Conservation (phyloP, 257 asterid genomes). For the Solanum clarkiae region DNA sequence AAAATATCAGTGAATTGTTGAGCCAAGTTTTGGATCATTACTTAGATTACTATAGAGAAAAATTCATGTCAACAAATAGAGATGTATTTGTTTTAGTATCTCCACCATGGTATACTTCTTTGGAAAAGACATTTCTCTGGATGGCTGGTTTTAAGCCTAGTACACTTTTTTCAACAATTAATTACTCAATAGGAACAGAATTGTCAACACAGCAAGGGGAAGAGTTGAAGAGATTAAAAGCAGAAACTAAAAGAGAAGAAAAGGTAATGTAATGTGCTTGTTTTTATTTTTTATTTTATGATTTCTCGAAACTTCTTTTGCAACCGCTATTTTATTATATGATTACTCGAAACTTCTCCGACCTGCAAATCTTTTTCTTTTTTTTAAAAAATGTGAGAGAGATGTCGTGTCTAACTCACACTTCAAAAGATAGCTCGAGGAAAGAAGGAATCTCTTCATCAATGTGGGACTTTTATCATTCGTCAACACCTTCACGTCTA, state of each 20-base stretch:
- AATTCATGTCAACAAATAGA: background rate
- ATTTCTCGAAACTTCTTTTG: no score
- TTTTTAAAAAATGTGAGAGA: no score
- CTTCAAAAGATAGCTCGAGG: no score
- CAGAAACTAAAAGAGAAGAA: background rate
- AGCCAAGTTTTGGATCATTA: slow-evolving; percentile 7
- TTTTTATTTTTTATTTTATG: no score
- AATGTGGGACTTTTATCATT: no score
- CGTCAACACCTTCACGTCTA: no score
- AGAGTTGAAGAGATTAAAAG: background rate
- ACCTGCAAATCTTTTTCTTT: background rate
- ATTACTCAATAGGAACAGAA: background rate
- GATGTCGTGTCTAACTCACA: no score
- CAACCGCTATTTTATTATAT: no score
- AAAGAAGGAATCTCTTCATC: no score
- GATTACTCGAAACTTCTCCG: no score
- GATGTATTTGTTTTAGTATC: slow-evolving; percentile 2
- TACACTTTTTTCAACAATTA: background rate
- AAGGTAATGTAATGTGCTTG: background rate
- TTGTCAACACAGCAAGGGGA: background rate
- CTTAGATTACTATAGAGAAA: background rate
- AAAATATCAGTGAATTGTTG: background rate
- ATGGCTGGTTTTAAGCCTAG: slow-evolving; percentile 19
- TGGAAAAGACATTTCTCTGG: slow-evolving; percentile 10
- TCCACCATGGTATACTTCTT: slow-evolving; percentile 19